These are phyloP conservation scores for Trichoderma sp. DNA, from an alignment of 2,329 filamentous ascomycete genomes.

Conservation along the genomic window DNA sequence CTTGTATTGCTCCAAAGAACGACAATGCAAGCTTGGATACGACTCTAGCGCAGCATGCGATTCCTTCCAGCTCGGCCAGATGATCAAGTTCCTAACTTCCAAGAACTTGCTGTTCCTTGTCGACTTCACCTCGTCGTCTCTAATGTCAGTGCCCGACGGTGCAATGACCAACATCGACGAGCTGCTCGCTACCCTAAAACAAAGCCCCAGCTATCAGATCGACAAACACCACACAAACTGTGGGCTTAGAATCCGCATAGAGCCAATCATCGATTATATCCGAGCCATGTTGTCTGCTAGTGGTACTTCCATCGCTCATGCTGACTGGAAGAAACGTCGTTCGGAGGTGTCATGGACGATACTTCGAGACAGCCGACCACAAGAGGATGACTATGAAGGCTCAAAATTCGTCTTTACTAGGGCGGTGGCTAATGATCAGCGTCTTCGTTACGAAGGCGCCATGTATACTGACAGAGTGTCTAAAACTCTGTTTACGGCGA, in stretches of 20 bases:
- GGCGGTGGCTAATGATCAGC: constrained; percentile 50
- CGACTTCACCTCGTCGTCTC: constrained; percentile 54
- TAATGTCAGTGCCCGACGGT: constrained; percentile 47
- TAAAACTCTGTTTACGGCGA: constrained; percentile 55
- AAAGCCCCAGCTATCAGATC: constrained; percentile 72
- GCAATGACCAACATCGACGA: constrained; percentile 63
- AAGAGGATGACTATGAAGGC: constrained; percentile 24
- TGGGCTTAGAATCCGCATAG: constrained; percentile 64
- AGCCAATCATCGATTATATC: constrained; percentile 67
- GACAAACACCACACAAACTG: constrained; percentile 74
- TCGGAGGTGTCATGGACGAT: constrained; percentile 44
- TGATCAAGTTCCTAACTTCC: constrained; percentile 68
- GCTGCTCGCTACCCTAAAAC: constrained; percentile 61
- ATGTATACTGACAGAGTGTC: constrained; percentile 55
- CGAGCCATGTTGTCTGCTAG: constrained; percentile 55
- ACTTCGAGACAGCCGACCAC: constrained; percentile 20
- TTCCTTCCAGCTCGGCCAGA: constrained; percentile 76
- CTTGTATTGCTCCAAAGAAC: constrained; percentile 66
- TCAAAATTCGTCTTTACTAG: constrained; percentile 52
- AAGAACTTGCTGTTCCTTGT: constrained; percentile 62
- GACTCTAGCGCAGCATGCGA: constrained; percentile 72
- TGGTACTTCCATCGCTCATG: constrained; percentile 46
- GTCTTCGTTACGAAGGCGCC: constrained; percentile 50
- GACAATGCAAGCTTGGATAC: constrained; percentile 73
- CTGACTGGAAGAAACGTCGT: constrained; percentile 49